These are phyloP conservation scores for Hortiboletus campestris DNA, from an alignment of 768 basidiomycete species.

Conservation along the genomic window DNA sequence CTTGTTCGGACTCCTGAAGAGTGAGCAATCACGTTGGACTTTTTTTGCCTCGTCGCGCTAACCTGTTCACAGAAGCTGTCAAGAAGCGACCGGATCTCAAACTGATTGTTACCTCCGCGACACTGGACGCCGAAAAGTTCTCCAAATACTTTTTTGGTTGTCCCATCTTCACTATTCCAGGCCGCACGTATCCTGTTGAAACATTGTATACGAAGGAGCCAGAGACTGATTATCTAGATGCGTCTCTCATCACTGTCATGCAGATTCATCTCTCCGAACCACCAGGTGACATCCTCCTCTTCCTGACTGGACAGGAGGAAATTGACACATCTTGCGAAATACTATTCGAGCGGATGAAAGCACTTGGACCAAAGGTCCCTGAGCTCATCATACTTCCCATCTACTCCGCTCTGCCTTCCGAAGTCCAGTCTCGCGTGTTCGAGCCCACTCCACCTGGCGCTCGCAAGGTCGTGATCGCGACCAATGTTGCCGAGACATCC, in stretches of 20 bases:
- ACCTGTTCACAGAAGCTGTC: slow-evolving; percentile 69
- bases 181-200: slow-evolving; percentile 98
- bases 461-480: slow-evolving; percentile 99
- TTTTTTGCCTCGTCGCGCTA: slow-evolving; percentile 14
- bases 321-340: slow-evolving; percentile 98
- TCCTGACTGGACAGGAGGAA: slow-evolving; percentile 98
- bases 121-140: slow-evolving; percentile 99
- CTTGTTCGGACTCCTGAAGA: slow-evolving; percentile 89
- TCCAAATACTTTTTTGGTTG: slow-evolving; percentile 99
- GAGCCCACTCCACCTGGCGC: slow-evolving; percentile 97
- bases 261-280: slow-evolving; percentile 99
- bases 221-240: slow-evolving; percentile 95
- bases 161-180: slow-evolving; percentile 99
- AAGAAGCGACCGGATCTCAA: slow-evolving; percentile 95
- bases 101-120: slow-evolving; percentile 97
- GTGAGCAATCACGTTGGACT: slow-evolving; percentile 23
- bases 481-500: slow-evolving; percentile 98
- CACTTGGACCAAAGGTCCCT: slow-evolving; percentile 96
- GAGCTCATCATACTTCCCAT: slow-evolving; percentile 96
- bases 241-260: slow-evolving; percentile 98
- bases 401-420: slow-evolving; percentile 96
- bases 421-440: slow-evolving; percentile 97
- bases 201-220: slow-evolving; percentile 99
- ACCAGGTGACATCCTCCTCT: slow-evolving; percentile 92
- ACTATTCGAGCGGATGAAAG: slow-evolving; percentile 97